Conservation (phyloP, 805 yeast genomes). For the Yarrowia divulgata region DNA sequence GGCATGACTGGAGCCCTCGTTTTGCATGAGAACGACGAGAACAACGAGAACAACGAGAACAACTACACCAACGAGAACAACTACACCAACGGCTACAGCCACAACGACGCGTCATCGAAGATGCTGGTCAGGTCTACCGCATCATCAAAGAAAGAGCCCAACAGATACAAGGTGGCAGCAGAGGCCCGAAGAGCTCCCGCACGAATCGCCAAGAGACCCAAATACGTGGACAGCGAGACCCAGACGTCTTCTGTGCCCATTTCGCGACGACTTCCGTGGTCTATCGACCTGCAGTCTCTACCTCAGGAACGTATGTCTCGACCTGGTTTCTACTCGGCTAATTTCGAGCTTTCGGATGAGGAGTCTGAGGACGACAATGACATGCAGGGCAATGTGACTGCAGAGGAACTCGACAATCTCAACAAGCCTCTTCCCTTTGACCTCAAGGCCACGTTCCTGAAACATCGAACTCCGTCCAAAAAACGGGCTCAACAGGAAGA, state of each 20-base stretch:
- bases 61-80: not conserved
- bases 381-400: slow-evolving; percentile 1
- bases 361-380: slow-evolving; percentile 17
- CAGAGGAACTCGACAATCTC: slow-evolving; percentile 13
- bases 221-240: slow-evolving; percentile 34
- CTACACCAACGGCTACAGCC: not conserved
- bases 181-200: slow-evolving; percentile 24
- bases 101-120: not conserved
- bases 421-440: slow-evolving; percentile 15
- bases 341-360: slow-evolving; percentile 29
- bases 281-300: slow-evolving; percentile 22
- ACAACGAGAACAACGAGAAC: not conserved
- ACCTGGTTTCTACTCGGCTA: slow-evolving; percentile 18
- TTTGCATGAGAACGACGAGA: not conserved
- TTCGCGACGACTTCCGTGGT: slow-evolving; percentile 12
- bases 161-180: slow-evolving; percentile 16
- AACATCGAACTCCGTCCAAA: slow-evolving; percentile 21
- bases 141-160: slow-evolving; percentile 1
- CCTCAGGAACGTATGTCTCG: slow-evolving; percentile 19
- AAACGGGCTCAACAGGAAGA: not conserved
- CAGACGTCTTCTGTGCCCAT: slow-evolving; percentile 18
- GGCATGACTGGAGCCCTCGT: slow-evolving; percentile 7
- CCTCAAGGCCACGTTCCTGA: slow-evolving; percentile 20
- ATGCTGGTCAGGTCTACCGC: not conserved
- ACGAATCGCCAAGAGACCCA: not conserved